These are phyloP conservation scores for Zymoseptoria ardabiliae DNA, from an alignment of 2,329 filamentous ascomycete species.

Conservation along the genomic window DNA sequence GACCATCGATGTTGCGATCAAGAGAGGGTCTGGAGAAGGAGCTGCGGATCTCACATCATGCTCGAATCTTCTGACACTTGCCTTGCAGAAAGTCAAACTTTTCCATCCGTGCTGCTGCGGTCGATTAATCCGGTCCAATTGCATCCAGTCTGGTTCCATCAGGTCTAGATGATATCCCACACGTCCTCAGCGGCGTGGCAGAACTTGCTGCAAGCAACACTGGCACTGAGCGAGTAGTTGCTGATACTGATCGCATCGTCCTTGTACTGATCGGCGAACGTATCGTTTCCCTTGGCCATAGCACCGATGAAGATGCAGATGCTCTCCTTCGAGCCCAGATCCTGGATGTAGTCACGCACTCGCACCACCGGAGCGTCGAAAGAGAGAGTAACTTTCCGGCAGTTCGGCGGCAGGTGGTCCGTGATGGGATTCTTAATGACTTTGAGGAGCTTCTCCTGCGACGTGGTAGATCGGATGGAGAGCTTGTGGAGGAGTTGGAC, in stretches of 20 bases:
- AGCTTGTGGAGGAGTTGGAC: conserved; percentile 93
- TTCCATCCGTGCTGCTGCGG: not conserved
- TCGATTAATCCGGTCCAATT: not conserved
- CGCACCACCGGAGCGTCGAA: conserved; percentile 85
- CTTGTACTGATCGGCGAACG: conserved; percentile 88
- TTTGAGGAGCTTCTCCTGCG: conserved; percentile 92
- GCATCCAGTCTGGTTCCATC: not conserved
- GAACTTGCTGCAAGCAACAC: conserved; percentile 98
- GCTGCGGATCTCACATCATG: not conserved
- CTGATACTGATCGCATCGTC: conserved; percentile 98
- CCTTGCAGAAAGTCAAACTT: not conserved
- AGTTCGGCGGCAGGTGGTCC: conserved; percentile 92
- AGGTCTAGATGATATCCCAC: conserved; percentile 77
- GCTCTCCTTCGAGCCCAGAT: conserved; percentile 74
- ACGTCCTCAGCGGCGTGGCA: conserved; percentile 96
- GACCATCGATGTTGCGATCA: conserved; percentile 1
- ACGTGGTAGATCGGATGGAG: conserved; percentile 92
- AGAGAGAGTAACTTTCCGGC: conserved; percentile 93
- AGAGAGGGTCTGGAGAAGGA: not conserved
- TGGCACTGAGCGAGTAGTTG: conserved; percentile 94
- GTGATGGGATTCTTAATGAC: conserved; percentile 98
- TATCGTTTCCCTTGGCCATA: conserved; percentile 95
- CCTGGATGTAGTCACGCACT: conserved; percentile 80
- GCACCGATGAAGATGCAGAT: conserved; percentile 96
- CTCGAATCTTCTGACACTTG: not conserved